Percentiles rank a stretch among this genome's conserved stretches.
These are phyloP conservation scores for Xylaria intraflava DNA, from an alignment of 495 filamentous ascomycete species.

Conservation along the genomic window DNA sequence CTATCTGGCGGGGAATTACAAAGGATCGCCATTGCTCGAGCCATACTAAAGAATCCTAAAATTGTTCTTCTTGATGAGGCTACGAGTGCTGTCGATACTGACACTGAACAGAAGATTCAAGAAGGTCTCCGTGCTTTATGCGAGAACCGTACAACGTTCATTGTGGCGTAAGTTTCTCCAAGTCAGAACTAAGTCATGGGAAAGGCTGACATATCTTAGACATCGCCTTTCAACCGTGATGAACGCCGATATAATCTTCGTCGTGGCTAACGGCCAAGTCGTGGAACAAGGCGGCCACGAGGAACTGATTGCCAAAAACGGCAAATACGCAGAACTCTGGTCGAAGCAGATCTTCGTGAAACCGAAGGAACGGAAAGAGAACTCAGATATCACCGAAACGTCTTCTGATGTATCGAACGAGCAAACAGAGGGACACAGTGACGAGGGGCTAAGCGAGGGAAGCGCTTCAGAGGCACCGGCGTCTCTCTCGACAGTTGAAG, in stretches of 20 bases:
- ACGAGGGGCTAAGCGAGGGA: slow-evolving; percentile 24
- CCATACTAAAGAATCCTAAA: slow-evolving; percentile 47
- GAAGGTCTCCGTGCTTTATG: slow-evolving; percentile 54
- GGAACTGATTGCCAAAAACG: slow-evolving; percentile 47
- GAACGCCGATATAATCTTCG: slow-evolving; percentile 62
- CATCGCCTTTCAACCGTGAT: slow-evolving; percentile 66
- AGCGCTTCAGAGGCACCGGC: slow-evolving; percentile 19
- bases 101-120: slow-evolving; percentile 70
- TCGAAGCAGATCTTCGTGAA: slow-evolving; percentile 52
- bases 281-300: slow-evolving; percentile 60
- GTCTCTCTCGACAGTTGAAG: slow-evolving; percentile 3
- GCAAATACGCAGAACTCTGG: slow-evolving; percentile 60
- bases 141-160: slow-evolving; percentile 53
- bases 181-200: background rate
- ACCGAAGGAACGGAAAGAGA: slow-evolving; percentile 36
- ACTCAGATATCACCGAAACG: slow-evolving; percentile 10
- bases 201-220: slow-evolving; percentile 17
- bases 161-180: slow-evolving; percentile 50
- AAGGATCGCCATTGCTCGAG: slow-evolving; percentile 68
- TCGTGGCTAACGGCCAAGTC: slow-evolving; percentile 58
- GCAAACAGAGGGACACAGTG: slow-evolving; percentile 23
- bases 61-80: slow-evolving; percentile 54
- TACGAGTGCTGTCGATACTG: slow-evolving; percentile 53
- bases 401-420: background rate
- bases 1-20: slow-evolving; percentile 72